Evolutionary conservation across 495 filamentous ascomycete genomes (phyloP).

Genomic region (Talaromyces nanjingensis): DNA sequence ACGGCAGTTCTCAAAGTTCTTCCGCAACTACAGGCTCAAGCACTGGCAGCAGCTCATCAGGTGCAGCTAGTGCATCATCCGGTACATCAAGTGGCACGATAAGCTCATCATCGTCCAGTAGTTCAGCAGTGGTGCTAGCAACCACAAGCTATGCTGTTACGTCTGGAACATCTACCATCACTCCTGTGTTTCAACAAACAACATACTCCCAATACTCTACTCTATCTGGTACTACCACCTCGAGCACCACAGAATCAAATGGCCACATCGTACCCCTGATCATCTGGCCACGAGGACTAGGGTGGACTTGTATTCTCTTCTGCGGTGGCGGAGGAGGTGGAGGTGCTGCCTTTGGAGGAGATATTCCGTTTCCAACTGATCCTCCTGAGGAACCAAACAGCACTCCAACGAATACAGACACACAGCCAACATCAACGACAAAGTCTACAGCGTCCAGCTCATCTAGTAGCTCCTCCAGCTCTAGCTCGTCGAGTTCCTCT

Average conservation of each 20-base stretch:
- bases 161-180: neutral
- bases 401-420: neutral
- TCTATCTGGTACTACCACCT: neutral
- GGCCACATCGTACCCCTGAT: neutral
- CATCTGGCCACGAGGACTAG: neutral
- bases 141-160: neutral
- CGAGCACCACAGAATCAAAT: neutral
- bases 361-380: neutral
- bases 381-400: neutral
- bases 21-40: neutral
- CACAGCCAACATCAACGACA: neutral
- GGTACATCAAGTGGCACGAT: neutral
- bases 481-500: neutral
- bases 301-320: neutral
- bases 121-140: neutral
- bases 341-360: neutral
- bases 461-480: neutral
- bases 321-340: neutral
- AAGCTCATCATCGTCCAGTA: neutral
- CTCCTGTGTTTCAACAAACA: neutral
- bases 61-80: neutral
- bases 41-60: neutral
- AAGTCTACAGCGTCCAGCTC: neutral
- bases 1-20: neutral
- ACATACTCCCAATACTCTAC: neutral